A percentile compares a stretch with the other conserved stretches of the same genome.
Evolutionary conservation across 441 rosid species (phyloP).

Genomic region (Adansonia rubrostipa): DNA sequence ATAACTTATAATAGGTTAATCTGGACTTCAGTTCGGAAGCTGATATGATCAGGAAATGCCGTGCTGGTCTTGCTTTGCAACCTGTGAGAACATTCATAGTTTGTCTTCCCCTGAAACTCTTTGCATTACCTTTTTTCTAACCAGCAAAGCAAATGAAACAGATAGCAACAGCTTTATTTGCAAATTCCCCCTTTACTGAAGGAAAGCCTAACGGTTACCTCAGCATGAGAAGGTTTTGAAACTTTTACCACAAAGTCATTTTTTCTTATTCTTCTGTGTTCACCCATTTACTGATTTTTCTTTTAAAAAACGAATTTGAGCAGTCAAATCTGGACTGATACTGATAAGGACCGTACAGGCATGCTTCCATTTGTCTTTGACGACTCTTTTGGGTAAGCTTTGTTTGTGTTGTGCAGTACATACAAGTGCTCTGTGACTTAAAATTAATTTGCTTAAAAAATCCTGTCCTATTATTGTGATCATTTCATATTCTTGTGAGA

Average conservation of each 20-base stretch:
- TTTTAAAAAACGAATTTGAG: constrained; percentile 30
- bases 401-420: constrained; percentile 16
- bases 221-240: constrained; percentile 90
- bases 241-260: constrained; percentile 1
- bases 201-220: constrained; percentile 99
- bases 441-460: neutral
- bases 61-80: constrained; percentile 95
- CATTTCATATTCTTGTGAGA: neutral
- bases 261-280: neutral
- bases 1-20: constrained; percentile 62
- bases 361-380: constrained; percentile 98
- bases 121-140: constrained; percentile 32
- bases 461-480: neutral
- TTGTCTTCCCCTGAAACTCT: constrained; percentile 32
- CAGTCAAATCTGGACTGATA: constrained; percentile 97
- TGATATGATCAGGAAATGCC: constrained; percentile 96
- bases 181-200: constrained; percentile 96
- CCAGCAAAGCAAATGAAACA: constrained; percentile 46
- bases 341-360: constrained; percentile 91
- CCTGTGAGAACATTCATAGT: constrained; percentile 63
- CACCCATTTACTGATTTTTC: constrained; percentile 30
- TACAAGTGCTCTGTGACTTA: constrained; percentile 6
- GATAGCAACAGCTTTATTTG: constrained; percentile 98
- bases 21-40: constrained; percentile 95
- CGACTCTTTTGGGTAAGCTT: constrained; percentile 85